Evolutionary conservation across 768 basidiomycete genomes (phyloP).

Genomic region (Dendrothele bispora): DNA sequence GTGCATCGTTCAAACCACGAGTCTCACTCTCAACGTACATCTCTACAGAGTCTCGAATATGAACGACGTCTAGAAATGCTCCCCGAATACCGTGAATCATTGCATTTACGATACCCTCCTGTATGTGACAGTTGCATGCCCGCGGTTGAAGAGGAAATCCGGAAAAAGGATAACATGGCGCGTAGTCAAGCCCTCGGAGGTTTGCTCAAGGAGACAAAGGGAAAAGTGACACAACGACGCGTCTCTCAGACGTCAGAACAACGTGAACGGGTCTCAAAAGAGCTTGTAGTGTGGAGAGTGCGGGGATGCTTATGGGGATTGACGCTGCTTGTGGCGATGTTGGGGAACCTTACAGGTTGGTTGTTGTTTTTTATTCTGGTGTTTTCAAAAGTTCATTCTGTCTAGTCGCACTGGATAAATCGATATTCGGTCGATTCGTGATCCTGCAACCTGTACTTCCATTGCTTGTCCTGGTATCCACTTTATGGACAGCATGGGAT

Average conservation of each 20-base stretch:
- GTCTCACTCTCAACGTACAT: neutral
- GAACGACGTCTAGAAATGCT: slow-evolving; percentile 58
- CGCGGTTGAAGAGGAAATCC: slow-evolving; percentile 79
- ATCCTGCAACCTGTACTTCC: slow-evolving; percentile 46
- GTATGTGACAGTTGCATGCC: slow-evolving; percentile 78
- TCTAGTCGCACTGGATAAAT: too few species aligned
- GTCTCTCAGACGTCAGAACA: slow-evolving; percentile 39
- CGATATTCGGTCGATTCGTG: slow-evolving; percentile 22
- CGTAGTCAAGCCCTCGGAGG: slow-evolving; percentile 73
- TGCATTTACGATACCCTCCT: slow-evolving; percentile 84
- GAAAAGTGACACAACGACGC: slow-evolving; percentile 57
- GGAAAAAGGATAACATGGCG: slow-evolving; percentile 79
- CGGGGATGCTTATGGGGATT: slow-evolving; percentile 67
- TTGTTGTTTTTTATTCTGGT: too few species aligned
- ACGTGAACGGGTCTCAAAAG: slow-evolving; percentile 43
- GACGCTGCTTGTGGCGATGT: slow-evolving; percentile 42
- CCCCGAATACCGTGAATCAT: slow-evolving; percentile 69
- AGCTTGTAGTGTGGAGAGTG: slow-evolving; percentile 65
- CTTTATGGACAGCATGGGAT: slow-evolving; percentile 86
- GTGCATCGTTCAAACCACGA: slow-evolving; percentile 25
- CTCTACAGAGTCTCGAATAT: slow-evolving; percentile 72
- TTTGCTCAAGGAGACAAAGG: slow-evolving; percentile 65
- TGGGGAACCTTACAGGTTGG: slow-evolving; percentile 50
- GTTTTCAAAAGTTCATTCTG: too few species aligned
- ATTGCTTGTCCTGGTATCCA: slow-evolving; percentile 50